Evolutionary conservation across 2,329 filamentous ascomycete species (phyloP).

Genomic region (Diaporthe velutina): DNA sequence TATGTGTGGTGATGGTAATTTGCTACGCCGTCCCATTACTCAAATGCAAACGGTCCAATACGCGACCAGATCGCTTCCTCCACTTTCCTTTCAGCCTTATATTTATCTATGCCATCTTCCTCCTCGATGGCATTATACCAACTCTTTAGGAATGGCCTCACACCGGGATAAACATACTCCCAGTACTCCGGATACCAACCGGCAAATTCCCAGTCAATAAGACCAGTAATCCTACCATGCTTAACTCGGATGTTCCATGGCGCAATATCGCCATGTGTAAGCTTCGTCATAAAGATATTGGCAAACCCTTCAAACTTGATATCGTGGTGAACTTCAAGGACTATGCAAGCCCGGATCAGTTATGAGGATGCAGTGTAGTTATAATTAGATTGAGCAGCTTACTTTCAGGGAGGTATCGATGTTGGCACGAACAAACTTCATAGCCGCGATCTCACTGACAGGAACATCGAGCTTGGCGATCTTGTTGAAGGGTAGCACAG

Average conservation of each 20-base stretch:
- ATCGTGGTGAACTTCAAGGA: slow-evolving; percentile 30
- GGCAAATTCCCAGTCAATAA: slow-evolving; percentile 61
- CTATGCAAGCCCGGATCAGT: not conserved
- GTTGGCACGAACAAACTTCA: slow-evolving; percentile 49
- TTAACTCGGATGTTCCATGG: slow-evolving; percentile 57
- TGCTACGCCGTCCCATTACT: no score
- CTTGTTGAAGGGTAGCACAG: slow-evolving; percentile 28
- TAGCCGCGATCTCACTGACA: slow-evolving; percentile 49
- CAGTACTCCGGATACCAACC: slow-evolving; percentile 60
- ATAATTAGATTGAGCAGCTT: not conserved
- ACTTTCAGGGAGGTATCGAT: slow-evolving; percentile 48
- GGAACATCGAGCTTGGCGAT: slow-evolving; percentile 28
- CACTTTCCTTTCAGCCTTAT: not conserved
- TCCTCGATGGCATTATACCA: not conserved
- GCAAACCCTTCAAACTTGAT: not conserved
- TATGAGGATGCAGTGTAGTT: not conserved
- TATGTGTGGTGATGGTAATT: no score
- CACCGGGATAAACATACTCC: slow-evolving; percentile 43
- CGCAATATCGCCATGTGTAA: slow-evolving; percentile 63
- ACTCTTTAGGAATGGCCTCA: no score
- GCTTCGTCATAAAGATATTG: slow-evolving; percentile 28
- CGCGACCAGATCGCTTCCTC: not conserved
- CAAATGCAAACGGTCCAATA: not conserved
- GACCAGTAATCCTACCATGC: slow-evolving; percentile 53
- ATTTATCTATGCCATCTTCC: not conserved